Percentiles rank a stretch among this genome's conserved stretches.
Evolutionary conservation across 2,329 filamentous ascomycete species (phyloP).

Genomic region (Cordyceps javanica): DNA sequence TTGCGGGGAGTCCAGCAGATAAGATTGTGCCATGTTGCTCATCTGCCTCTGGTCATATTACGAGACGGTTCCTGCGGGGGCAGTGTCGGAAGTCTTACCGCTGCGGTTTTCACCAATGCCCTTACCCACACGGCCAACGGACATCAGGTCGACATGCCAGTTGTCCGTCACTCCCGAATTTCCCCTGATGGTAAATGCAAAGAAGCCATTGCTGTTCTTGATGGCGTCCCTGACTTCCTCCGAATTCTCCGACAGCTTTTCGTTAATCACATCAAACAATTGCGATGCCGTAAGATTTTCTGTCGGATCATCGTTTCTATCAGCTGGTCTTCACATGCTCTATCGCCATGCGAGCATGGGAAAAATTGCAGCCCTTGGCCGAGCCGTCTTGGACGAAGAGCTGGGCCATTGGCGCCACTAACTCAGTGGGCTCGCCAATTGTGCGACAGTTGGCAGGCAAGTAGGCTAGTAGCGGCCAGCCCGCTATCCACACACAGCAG

Average conservation of each 20-base stretch:
- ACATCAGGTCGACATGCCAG: constrained; percentile 87
- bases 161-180: constrained; percentile 63
- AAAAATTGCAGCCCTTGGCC: neutral
- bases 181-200: constrained; percentile 83
- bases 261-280: constrained; percentile 77
- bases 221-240: constrained; percentile 72
- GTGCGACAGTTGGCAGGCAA: neutral
- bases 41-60: neutral
- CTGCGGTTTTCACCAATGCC: constrained; percentile 70
- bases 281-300: constrained; percentile 75
- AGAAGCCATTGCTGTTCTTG: constrained; percentile 73
- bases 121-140: constrained; percentile 69
- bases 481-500: neutral
- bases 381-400: neutral
- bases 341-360: neutral
- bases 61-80: neutral
- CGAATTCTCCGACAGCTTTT: constrained; percentile 56
- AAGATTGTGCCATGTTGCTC: neutral
- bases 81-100: constrained; percentile 44
- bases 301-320: constrained; percentile 23
- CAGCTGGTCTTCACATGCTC: constrained; percentile 5
- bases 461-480: neutral
- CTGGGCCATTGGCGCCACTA: neutral
- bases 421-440: neutral
- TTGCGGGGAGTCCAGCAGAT: neutral